phyloP scores from a whole-genome alignment of 176 grass and related monocot species.

The Zoysia japonica region DNA sequence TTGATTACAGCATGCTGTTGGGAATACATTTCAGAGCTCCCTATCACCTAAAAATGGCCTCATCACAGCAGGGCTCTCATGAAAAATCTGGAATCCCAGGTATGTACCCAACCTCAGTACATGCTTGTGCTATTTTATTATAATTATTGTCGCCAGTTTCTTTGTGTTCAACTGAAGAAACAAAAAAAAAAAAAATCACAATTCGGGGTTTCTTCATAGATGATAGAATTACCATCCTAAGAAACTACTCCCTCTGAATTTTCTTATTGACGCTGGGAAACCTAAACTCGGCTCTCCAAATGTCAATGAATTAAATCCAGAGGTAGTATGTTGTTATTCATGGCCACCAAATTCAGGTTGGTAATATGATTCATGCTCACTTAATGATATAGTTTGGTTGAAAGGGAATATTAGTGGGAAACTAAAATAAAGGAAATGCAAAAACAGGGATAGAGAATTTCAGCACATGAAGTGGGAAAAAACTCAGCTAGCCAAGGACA shows the following conservation, averaged over 20 bases:
- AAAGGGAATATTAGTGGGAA: not conserved
- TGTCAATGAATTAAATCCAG: too few species aligned
- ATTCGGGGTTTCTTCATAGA: not conserved
- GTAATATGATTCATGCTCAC: not conserved
- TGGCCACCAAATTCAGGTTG: not conserved
- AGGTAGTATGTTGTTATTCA: not conserved
- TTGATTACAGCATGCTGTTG: constrained; percentile 97
- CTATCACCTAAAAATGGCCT: constrained; percentile 59
- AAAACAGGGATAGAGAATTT: not conserved
- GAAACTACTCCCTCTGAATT: too few species aligned
- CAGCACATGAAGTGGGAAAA: not conserved
- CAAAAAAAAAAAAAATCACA: not conserved
- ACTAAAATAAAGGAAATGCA: not conserved
- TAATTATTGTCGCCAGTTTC: not conserved
- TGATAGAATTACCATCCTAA: not conserved
- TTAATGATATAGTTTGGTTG: not conserved
- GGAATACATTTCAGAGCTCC: constrained; percentile 98
- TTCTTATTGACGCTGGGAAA: too few species aligned
- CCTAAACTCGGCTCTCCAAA: too few species aligned
- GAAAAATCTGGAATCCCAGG: constrained; percentile 53
- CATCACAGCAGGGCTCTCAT: constrained; percentile 45
- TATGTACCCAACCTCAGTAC: constrained; percentile 49
- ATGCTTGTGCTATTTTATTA: not conserved
- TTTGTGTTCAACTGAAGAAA: not conserved
- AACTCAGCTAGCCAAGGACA: too few species aligned